Conservation (phyloP, 306 rosid species). For the Trifolium subterraneum region DNA sequence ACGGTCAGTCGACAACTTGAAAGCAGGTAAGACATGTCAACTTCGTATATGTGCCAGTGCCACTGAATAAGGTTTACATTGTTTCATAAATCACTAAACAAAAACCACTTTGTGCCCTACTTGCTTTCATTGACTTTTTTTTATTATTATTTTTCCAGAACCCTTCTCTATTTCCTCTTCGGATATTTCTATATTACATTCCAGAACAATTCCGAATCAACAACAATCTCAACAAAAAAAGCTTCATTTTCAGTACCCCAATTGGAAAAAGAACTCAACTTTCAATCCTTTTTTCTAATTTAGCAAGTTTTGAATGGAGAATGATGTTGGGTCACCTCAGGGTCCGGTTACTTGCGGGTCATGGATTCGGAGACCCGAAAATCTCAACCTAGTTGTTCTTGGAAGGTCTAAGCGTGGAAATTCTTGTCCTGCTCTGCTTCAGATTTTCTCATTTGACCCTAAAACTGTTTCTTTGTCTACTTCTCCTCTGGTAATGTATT, state of each 20-base stretch:
- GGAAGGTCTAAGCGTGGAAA: slow-evolving; percentile 68
- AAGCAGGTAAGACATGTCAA: background rate
- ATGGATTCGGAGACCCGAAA: slow-evolving; percentile 96
- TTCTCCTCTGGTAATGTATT: slow-evolving; percentile 68
- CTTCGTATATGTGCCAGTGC: background rate
- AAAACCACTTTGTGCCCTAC: slow-evolving; percentile 24
- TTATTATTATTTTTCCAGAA: background rate
- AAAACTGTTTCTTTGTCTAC: slow-evolving; percentile 67
- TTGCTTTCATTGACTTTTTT: slow-evolving; percentile 16
- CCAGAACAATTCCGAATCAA: slow-evolving; percentile 20
- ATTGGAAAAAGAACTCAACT: slow-evolving; percentile 40
- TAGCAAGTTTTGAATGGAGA: slow-evolving; percentile 52
- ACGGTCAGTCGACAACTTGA: too few relatives aligned
- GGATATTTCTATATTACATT: background rate
- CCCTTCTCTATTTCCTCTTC: background rate
- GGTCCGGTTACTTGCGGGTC: slow-evolving; percentile 82
- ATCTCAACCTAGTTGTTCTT: slow-evolving; percentile 55
- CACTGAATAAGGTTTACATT: slow-evolving; percentile 1
- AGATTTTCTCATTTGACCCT: slow-evolving; percentile 80
- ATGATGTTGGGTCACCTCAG: slow-evolving; percentile 60
- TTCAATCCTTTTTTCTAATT: slow-evolving; percentile 26
- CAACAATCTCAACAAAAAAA: background rate
- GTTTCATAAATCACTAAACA: slow-evolving; percentile 32
- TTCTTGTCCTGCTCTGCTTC: slow-evolving; percentile 65
- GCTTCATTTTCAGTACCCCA: slow-evolving; percentile 16